phyloP scores from a whole-genome alignment of 805 yeast species.

The Saccharomycopsis capsularis region DNA sequence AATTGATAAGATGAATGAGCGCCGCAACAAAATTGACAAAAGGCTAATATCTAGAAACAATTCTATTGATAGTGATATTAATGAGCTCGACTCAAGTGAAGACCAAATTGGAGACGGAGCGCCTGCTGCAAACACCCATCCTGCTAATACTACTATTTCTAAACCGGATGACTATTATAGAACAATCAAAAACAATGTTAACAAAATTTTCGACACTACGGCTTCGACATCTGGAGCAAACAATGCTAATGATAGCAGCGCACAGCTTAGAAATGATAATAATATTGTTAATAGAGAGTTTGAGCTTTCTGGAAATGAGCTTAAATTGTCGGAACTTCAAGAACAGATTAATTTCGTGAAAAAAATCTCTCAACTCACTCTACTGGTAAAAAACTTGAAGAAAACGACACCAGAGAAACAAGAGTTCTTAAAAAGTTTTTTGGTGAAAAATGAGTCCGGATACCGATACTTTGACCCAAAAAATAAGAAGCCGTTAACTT shows the following conservation, averaged over 20 bases:
- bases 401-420: slow-evolving; percentile 73
- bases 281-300: not conserved
- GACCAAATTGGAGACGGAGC: not conserved
- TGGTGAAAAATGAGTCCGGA: slow-evolving; percentile 35
- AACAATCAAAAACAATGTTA: slow-evolving; percentile 4
- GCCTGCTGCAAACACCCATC: not conserved
- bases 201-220: not conserved
- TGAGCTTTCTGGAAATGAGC: slow-evolving; percentile 25
- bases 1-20: not conserved
- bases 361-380: slow-evolving; percentile 57
- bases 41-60: slow-evolving; percentile 13
- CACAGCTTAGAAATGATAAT: not conserved
- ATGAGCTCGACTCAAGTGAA: slow-evolving; percentile 3
- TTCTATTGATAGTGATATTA: slow-evolving; percentile 12
- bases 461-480: slow-evolving; percentile 30
- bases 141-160: not conserved
- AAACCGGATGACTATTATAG: not conserved
- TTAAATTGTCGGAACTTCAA: slow-evolving; percentile 19
- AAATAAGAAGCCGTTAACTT: slow-evolving; percentile 47
- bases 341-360: slow-evolving; percentile 64
- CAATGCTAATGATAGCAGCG: not conserved
- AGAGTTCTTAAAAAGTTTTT: slow-evolving; percentile 49
- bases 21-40: slow-evolving; percentile 7
- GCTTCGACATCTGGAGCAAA: not conserved
- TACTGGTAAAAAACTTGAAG: slow-evolving; percentile 53